Conservation (phyloP, 2,329 filamentous ascomycete genomes). For the Talaromyces sp. region DNA sequence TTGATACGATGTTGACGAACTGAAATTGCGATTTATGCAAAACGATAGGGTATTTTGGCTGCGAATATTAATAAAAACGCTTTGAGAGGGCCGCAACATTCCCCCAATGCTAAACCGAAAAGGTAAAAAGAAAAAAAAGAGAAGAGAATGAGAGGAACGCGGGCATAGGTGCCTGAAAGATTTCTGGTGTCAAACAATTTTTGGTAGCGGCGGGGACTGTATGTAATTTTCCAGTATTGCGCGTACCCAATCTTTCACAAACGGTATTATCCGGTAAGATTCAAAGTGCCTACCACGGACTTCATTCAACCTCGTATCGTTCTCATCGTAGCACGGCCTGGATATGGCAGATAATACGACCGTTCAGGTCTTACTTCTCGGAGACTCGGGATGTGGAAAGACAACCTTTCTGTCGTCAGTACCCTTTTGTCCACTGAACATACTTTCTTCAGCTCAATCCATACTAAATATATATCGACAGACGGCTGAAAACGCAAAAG, state of each 20-base stretch:
- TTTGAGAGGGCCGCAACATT: background rate
- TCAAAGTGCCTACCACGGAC: background rate
- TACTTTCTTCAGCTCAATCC: background rate
- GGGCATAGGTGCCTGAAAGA: background rate
- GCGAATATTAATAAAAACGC: background rate
- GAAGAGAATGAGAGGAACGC: background rate
- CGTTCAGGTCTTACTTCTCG: constrained; percentile 49
- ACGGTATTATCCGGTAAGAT: background rate
- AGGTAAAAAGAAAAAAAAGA: background rate
- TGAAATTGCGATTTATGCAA: background rate
- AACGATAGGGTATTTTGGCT: background rate
- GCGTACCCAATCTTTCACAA: background rate
- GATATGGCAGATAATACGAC: constrained; percentile 12
- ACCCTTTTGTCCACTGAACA: background rate
- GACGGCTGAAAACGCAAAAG: constrained; percentile 16
- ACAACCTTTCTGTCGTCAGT: constrained; percentile 59
- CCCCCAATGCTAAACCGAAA: background rate
- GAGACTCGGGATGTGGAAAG: constrained; percentile 57
- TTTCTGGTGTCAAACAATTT: background rate
- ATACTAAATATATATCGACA: background rate
- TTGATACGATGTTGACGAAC: constrained; percentile 10
- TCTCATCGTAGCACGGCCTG: background rate
- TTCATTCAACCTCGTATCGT: background rate
- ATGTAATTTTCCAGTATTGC: background rate
- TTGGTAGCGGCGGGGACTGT: background rate